phyloP scores from a whole-genome alignment of 768 basidiomycete species.

The Suillus luteus region DNA sequence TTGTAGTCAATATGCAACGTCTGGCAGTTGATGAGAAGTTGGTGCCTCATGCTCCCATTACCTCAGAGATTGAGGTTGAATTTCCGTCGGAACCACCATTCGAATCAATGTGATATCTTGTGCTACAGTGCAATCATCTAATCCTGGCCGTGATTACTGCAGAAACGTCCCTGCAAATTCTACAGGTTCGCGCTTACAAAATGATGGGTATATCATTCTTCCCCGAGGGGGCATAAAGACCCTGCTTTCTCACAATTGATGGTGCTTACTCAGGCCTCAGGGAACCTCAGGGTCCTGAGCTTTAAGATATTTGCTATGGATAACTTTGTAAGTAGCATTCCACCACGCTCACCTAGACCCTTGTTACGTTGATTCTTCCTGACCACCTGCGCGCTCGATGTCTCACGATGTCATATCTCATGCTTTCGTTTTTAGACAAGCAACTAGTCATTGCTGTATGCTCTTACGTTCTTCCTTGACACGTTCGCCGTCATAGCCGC shows the following conservation, averaged over 20 bases:
- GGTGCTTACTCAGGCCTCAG: not conserved
- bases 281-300: not conserved
- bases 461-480: not conserved
- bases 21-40: slow-evolving; percentile 7
- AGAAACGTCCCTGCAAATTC: slow-evolving; percentile 23
- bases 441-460: slow-evolving; percentile 21
- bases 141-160: slow-evolving; percentile 6
- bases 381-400: not conserved
- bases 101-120: not conserved
- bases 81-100: not conserved
- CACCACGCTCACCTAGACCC: not conserved
- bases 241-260: not conserved
- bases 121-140: slow-evolving; percentile 12
- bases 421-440: slow-evolving; percentile 2
- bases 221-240: not conserved
- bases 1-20: slow-evolving; percentile 28
- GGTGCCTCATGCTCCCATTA: not conserved
- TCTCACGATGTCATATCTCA: not conserved
- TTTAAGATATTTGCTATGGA: not conserved
- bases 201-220: not conserved
- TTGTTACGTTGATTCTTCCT: not conserved
- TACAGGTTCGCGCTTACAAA: slow-evolving; percentile 20
- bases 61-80: slow-evolving; percentile 9
- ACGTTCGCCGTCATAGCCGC: not conserved
- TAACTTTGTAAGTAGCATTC: not conserved